Percentiles rank a stretch among this genome's conserved stretches.
Conservation (phyloP, 441 rosid species). For the Geranium incanum region DNA sequence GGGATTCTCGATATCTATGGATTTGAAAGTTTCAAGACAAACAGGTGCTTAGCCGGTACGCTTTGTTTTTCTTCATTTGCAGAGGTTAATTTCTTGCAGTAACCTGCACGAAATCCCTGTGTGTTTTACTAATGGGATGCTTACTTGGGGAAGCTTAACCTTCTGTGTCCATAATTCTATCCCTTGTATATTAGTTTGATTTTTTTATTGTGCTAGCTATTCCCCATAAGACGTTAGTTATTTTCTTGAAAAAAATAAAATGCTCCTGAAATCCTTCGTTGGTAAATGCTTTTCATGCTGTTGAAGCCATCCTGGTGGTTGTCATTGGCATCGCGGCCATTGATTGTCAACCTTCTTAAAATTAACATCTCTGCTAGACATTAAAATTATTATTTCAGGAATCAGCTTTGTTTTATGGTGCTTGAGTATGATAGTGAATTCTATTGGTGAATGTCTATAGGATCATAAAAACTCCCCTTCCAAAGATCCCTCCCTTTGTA, state of each 20-base stretch:
- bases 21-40: conserved; percentile 96
- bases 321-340: conserved; percentile 2
- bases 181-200: neutral
- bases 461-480: neutral
- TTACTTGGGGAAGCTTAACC: conserved; percentile 14
- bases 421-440: neutral
- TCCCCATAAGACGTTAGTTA: neutral
- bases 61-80: conserved; percentile 57
- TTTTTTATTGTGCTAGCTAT: neutral
- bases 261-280: neutral
- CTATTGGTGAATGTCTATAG: neutral
- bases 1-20: conserved; percentile 89
- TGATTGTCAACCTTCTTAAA: neutral
- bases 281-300: conserved; percentile 8
- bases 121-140: conserved; percentile 21
- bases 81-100: conserved; percentile 30
- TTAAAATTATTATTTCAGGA: neutral
- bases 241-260: neutral
- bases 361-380: neutral
- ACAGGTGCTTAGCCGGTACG: conserved; percentile 97
- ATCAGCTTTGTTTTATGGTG: neutral
- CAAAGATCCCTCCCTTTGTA: neutral
- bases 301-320: conserved; percentile 6
- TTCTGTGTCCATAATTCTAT: conserved; percentile 8
- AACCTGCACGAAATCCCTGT: conserved; percentile 26